Base-by-base conservation (phyloP, 2,329 filamentous ascomycete genomes). In the Thelonectria discophora region DNA sequence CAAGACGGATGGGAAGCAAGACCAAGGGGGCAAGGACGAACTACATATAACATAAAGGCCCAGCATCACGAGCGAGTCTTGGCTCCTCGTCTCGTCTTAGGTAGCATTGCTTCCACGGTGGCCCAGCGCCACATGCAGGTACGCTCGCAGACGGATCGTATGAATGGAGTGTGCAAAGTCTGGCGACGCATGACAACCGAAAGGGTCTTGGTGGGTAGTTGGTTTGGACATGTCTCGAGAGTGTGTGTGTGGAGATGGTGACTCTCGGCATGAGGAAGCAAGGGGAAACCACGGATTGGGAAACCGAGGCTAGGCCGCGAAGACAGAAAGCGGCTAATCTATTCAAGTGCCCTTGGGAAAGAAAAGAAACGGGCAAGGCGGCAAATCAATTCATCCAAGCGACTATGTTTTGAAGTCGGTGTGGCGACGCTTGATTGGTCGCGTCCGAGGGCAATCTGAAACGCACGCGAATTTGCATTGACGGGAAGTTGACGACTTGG, bases 41-140 rank as follows among this genome's bases (percentile, higher is more conserved):
- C 42, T 32, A 53, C 46, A 48, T 27, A 51, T 48, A 52, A 13
- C 45, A 13, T 15, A 24, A 15, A 10, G 43, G 18, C 32, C 20
- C 6, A 20, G 34, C 13, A 20, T 18, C 27, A 21, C 3, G n/a
- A 24, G 24, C 7, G 10, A 45, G 40, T 30, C 40, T 52, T 46
- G 51, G 39, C 20, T 40, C 27, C 13, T n/a, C n/a, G n/a, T 49
- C 51, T 54, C 13, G 18, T 24, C 42, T 53, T 30, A 18, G 24
- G 43, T 18, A 27, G 18, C 9, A 21, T 21, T 54, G 20, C n/a
- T n/a, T 20, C 21, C n/a, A 27, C 18, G 9, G 4, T 18, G 40
- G 40, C 18, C 58, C 52, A 60, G 48, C 21, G 30, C n/a, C 39
- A 12, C 40, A 60, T 51, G 40, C 58, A 60, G 58, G 58, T 48